phyloP scores from a whole-genome alignment of 2,329 filamentous ascomycete species.

The Sporothrix phasma region DNA sequence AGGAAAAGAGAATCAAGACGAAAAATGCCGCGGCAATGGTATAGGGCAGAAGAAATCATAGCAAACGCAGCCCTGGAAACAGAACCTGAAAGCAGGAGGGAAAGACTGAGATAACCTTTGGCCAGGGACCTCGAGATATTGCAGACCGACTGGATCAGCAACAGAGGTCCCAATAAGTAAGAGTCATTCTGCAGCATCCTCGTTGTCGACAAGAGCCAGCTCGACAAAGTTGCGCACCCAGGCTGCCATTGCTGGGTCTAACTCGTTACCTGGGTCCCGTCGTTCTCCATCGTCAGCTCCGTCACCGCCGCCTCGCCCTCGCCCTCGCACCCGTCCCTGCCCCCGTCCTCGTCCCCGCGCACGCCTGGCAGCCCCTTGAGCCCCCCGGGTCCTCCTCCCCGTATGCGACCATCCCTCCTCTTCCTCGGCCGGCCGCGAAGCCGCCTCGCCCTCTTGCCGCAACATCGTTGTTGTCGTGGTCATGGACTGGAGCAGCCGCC shows the following conservation, averaged over 20 bases:
- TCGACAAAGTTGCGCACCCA: constrained; percentile 20
- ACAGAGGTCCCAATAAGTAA: background rate
- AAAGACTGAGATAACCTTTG: background rate
- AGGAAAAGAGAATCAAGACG: background rate
- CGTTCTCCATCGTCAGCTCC: background rate
- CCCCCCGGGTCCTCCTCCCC: background rate
- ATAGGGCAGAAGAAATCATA: background rate
- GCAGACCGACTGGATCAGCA: background rate
- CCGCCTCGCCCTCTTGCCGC: constrained; percentile 4
- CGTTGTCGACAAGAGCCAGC: constrained; percentile 19
- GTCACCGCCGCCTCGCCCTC: background rate
- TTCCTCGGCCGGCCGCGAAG: background rate
- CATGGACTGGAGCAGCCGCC: background rate
- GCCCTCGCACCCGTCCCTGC: background rate
- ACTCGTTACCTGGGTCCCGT: background rate
- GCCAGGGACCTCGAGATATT: too few species aligned
- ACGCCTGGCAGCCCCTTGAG: background rate
- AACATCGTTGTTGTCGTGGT: constrained; percentile 2
- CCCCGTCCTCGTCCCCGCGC: background rate
- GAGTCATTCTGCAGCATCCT: constrained; percentile 14
- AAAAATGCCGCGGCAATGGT: background rate
- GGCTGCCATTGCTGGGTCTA: constrained; percentile 15
- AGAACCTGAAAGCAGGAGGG: background rate
- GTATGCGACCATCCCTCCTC: background rate
- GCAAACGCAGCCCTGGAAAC: background rate